phyloP scores from a whole-genome alignment of 495 filamentous ascomycete genomes.

The Paragyromitra xinjiangensis region DNA sequence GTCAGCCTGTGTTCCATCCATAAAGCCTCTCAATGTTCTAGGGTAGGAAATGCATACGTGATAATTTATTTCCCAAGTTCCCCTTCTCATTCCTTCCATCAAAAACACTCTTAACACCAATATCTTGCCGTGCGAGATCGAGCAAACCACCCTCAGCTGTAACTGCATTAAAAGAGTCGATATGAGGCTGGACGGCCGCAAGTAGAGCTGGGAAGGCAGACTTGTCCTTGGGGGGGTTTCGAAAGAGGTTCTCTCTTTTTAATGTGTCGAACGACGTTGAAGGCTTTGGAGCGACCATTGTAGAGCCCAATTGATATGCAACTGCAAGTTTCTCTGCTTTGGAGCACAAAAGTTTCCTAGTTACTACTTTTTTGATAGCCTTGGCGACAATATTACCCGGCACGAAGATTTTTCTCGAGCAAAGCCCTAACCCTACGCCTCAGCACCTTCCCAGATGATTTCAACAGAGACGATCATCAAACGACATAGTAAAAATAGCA shows the following conservation, averaged over 20 bases:
- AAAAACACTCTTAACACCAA: slow-evolving; percentile 85
- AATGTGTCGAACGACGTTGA: slow-evolving; percentile 71
- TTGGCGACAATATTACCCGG: slow-evolving; percentile 43
- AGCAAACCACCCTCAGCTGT: slow-evolving; percentile 76
- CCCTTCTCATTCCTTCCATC: slow-evolving; percentile 70
- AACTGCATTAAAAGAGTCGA: slow-evolving; percentile 95
- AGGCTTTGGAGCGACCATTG: slow-evolving; percentile 55
- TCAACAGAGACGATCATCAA: no score
- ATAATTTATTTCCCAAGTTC: slow-evolving; percentile 55
- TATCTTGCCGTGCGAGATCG: slow-evolving; percentile 80
- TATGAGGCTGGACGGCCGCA: slow-evolving; percentile 83
- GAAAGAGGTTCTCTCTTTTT: slow-evolving; percentile 84
- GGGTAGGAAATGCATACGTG: slow-evolving; percentile 40
- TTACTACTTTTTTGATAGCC: slow-evolving; percentile 20
- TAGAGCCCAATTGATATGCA: background rate
- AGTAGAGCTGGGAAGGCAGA: slow-evolving; percentile 88
- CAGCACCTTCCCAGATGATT: no score
- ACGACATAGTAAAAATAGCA: background rate
- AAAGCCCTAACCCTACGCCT: no score
- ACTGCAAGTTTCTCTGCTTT: background rate
- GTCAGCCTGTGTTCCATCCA: background rate
- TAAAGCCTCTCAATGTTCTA: background rate
- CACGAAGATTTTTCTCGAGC: background rate
- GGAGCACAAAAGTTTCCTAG: background rate
- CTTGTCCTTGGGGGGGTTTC: slow-evolving; percentile 82